Conservation (phyloP, 1,284 basidiomycete species). For the Cutaneotrichosporon dermatis region DNA sequence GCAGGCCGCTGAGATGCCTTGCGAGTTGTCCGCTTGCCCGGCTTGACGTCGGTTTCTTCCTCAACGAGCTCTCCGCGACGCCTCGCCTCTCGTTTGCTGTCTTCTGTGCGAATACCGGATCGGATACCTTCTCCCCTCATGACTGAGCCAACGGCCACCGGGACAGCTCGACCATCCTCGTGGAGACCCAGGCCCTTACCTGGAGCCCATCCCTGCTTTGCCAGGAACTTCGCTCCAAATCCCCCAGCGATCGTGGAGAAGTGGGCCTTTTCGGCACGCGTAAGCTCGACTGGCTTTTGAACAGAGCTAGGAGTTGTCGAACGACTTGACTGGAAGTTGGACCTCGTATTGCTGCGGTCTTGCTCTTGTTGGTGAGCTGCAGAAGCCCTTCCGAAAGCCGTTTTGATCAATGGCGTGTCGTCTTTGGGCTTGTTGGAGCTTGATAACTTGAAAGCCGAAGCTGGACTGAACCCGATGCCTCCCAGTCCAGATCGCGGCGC, state of each 20-base stretch:
- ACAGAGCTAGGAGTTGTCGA: constrained; percentile 14
- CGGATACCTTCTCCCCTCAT: constrained; percentile 74
- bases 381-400: neutral
- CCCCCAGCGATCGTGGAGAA: constrained; percentile 70
- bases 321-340: constrained; percentile 11
- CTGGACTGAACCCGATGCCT: neutral
- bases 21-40: constrained; percentile 9
- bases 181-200: constrained; percentile 73
- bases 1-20: neutral
- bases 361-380: neutral
- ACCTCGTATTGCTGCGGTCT: neutral
- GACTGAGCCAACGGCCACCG: constrained; percentile 70
- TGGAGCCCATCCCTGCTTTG: constrained; percentile 87
- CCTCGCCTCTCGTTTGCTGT: constrained; percentile 74
- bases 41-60: constrained; percentile 53
- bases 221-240: constrained; percentile 81
- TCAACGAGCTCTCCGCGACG: constrained; percentile 55
- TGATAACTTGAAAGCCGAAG: neutral
- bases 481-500: neutral
- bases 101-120: constrained; percentile 80
- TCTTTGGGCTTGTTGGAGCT: neutral
- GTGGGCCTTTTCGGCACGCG: constrained; percentile 64
- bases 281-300: constrained; percentile 53
- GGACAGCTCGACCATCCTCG: constrained; percentile 80
- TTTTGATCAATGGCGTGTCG: neutral